phyloP scores from a whole-genome alignment of 2,329 filamentous ascomycete species.

The Cadophora sp. region DNA sequence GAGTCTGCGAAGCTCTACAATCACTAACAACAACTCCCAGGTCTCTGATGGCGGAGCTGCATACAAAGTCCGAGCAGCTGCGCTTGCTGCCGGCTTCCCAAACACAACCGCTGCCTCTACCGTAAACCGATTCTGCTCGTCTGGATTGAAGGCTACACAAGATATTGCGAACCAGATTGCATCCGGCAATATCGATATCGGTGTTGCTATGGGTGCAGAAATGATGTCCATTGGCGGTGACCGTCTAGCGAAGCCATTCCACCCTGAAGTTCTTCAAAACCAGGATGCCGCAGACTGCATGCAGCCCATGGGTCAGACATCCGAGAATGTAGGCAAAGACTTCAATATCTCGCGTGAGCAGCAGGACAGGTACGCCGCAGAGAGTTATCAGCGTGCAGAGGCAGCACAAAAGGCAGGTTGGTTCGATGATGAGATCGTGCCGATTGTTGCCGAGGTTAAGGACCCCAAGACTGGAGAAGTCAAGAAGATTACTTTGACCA shows the following conservation, averaged over 20 bases:
- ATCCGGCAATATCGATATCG: conserved; percentile 81
- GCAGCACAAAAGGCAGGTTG: conserved; percentile 86
- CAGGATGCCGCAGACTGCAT: conserved; percentile 86
- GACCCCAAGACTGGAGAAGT: conserved; percentile 81
- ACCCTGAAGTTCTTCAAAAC: conserved; percentile 74
- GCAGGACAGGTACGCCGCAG: conserved; percentile 86
- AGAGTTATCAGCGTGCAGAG: conserved; percentile 89
- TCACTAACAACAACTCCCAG: conserved; percentile 49
- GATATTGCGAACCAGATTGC: conserved; percentile 91
- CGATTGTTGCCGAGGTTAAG: conserved; percentile 82
- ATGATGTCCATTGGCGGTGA: conserved; percentile 82
- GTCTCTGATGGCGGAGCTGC: conserved; percentile 85
- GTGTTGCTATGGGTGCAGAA: conserved; percentile 88
- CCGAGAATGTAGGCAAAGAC: conserved; percentile 92
- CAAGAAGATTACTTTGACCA: conserved; percentile 79
- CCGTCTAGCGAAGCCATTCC: conserved; percentile 74
- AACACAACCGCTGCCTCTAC: conserved; percentile 84
- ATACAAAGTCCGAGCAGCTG: conserved; percentile 88
- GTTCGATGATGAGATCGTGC: conserved; percentile 94
- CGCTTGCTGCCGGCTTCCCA: conserved; percentile 91
- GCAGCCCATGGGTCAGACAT: conserved; percentile 98
- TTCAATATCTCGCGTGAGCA: conserved; percentile 81
- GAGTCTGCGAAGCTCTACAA: conserved; percentile 18
- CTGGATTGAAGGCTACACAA: conserved; percentile 92
- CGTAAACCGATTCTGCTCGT: conserved; percentile 97